Evolutionary conservation across 192 early-diverging fungal species (phyloP), one percentile per base, ranked within the genome.

Genomic region (Phlyctochytrium bullatum): DNA sequence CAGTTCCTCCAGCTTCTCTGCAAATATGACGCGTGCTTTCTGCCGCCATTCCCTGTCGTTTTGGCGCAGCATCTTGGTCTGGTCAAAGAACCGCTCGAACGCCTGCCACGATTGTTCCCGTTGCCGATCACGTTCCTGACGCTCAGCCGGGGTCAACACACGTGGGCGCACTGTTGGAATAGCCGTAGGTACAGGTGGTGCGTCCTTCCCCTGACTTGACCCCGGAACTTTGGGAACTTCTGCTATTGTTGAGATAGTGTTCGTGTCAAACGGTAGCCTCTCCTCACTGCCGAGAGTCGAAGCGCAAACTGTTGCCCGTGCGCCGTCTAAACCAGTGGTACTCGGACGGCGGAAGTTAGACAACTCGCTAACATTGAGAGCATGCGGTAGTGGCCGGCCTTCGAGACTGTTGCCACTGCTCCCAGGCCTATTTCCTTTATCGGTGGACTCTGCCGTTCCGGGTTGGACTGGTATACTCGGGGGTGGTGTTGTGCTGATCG

Each of bases 31-130:
- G 14, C 70, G 68, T 2, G 79, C 66, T 24, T 76, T 56, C 65
- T 74, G 68, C 4, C 83, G 83, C 20, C 60, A 57, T 53, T 84
- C 83, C 33, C 71, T 74, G 36, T 82, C 78, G 24, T 73, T 35
- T 6, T 52, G 27, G 4, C 83, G 64, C 27, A 12, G 34, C n/a
- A 68, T 69, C 1, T 61, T 40, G 30, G 65, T 47, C 40, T 64
- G 63, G 20, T 57, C 54, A 28, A 36, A 34, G 17, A 62, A 24
- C 25, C 50, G 12, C 25, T 62, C 61, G 25, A 25, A 28, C 10
- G 54, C 10, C 27, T 24, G 14, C 20, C 16, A 14, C 28, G 72
- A 24, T 52, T 72, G 65, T 16, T 73, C 68, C 16, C 76, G 72
- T 32, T 61, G 69, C 34, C 66, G 27, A 31, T 64, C 67, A 57